Base-by-base conservation (phyloP, 2,329 filamentous ascomycete genomes). In the Xylariaceae sp. region DNA sequence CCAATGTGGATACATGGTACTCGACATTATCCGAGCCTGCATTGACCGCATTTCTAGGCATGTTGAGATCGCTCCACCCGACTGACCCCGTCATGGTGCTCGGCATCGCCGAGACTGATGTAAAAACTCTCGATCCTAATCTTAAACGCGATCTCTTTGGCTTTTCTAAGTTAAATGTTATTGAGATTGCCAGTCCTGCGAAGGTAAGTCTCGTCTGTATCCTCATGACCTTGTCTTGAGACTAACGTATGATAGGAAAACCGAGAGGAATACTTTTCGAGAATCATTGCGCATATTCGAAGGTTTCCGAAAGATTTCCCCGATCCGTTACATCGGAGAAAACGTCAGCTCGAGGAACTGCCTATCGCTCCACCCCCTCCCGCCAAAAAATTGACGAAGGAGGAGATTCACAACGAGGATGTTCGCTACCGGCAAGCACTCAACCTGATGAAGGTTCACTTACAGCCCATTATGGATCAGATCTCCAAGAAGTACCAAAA, bases 381-480 rank as follows among this genome's bases (percentile, higher is more conserved):
- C n/a, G 79, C 84, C 0, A 81, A 84, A 56, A 75, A 81, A 45
- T 79, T 83, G 1, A 87, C 85, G 31, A 91, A 91, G 68, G 88
- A 88, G 53, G 89, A 96, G 66, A 79, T 88, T 56, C 91, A 90
- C 68, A 83, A 81, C 2, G 84, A 92, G 68, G 88, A 87, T 71
- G 88, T 90, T 71, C 83, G 83, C 59, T 95, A 99, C 67, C 85
- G 89, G 47, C 85, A 92, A 60, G 83, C 86, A 8, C 78, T 97
- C 51, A 96, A 97, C 68, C 76, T 87, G 55, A 76, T 99, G 61
- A 99, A 97, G 74, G 85, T 95, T 40, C 78, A 87, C 51, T 84
- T 99, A 52, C 91, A 96, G 70, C 90, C 89, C 1, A 89, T 97
- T 62, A 96, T 99, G 91, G 92, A 99, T 63, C 90, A 96, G 72